Conservation (phyloP, 2,329 filamentous ascomycete genomes). For the Zalaria sp. region DNA sequence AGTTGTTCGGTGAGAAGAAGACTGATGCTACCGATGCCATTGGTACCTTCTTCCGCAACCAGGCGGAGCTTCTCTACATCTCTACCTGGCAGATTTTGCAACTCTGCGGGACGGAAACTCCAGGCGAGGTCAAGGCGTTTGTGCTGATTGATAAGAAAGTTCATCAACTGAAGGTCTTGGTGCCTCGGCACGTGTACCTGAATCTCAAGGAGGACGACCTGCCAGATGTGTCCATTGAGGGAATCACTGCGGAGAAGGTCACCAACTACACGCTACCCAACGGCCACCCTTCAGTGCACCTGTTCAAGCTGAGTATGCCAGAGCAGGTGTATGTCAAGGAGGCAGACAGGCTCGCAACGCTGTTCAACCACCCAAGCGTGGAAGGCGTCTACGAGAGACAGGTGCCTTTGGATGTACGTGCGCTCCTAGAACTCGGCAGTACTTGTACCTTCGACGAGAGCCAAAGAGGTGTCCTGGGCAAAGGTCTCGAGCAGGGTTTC, state of each 20-base stretch:
- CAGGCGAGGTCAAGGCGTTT: constrained; percentile 76
- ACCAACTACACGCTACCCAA: constrained; percentile 88
- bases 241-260: constrained; percentile 83
- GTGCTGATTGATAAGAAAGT: constrained; percentile 90
- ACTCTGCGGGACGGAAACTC: constrained; percentile 65
- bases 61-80: constrained; percentile 79
- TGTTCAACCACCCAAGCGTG: constrained; percentile 87
- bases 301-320: constrained; percentile 85
- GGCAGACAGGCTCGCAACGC: constrained; percentile 61
- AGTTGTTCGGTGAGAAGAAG: constrained; percentile 81
- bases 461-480: constrained; percentile 80
- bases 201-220: constrained; percentile 81
- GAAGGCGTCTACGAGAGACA: constrained; percentile 97
- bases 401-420: constrained; percentile 72
- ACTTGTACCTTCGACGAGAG: constrained; percentile 85
- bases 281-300: constrained; percentile 80
- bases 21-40: constrained; percentile 45
- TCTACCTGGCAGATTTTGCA: constrained; percentile 94
- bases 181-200: constrained; percentile 78
- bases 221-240: constrained; percentile 74
- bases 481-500: constrained; percentile 86
- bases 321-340: constrained; percentile 82
- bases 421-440: constrained; percentile 79
- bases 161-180: constrained; percentile 74
- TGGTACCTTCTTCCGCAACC: constrained; percentile 71